Evolutionary conservation across 2,329 filamentous ascomycete genomes (phyloP).

Genomic region (Ophiostoma australiae): DNA sequence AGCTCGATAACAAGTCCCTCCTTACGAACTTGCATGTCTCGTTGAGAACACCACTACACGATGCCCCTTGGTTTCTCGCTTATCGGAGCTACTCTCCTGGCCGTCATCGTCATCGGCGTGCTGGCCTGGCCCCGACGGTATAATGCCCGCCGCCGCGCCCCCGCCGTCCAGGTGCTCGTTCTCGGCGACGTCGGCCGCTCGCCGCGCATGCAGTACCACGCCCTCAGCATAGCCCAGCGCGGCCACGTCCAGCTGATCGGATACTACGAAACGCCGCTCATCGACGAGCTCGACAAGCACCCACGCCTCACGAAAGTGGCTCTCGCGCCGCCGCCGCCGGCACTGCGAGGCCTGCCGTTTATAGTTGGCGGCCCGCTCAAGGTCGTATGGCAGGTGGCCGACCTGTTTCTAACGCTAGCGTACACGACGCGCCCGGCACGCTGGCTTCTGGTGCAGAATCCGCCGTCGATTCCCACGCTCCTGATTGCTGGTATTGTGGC

Average conservation of each 20-base stretch:
- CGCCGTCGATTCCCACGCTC: slow-evolving; percentile 88
- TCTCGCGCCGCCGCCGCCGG: slow-evolving; percentile 61
- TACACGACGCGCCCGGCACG: slow-evolving; percentile 68
- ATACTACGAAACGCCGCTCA: slow-evolving; percentile 76
- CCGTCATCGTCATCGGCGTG: slow-evolving; percentile 14
- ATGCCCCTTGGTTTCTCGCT: slow-evolving; percentile 26
- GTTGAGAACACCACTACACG: not conserved
- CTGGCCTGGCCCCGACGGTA: slow-evolving; percentile 25
- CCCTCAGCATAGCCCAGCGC: slow-evolving; percentile 80
- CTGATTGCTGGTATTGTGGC: slow-evolving; percentile 68
- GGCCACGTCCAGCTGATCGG: slow-evolving; percentile 81
- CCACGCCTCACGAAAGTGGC: slow-evolving; percentile 66
- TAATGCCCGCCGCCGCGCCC: slow-evolving; percentile 4
- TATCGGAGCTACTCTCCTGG: slow-evolving; percentile 24
- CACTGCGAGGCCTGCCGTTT: slow-evolving; percentile 69
- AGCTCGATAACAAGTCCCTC: not conserved
- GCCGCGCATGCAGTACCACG: slow-evolving; percentile 98
- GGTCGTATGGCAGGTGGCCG: slow-evolving; percentile 74
- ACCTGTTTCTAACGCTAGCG: slow-evolving; percentile 64
- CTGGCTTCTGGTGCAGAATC: slow-evolving; percentile 82
- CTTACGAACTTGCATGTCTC: not conserved
- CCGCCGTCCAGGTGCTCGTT: slow-evolving; percentile 72
- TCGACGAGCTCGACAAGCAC: slow-evolving; percentile 69
- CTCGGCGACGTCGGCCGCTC: slow-evolving; percentile 93
- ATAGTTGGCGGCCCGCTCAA: slow-evolving; percentile 75